Evolutionary conservation across 2,329 filamentous ascomycete species (phyloP), one percentile per base, ranked within the genome.

Genomic region (Dendryphion nanum): DNA sequence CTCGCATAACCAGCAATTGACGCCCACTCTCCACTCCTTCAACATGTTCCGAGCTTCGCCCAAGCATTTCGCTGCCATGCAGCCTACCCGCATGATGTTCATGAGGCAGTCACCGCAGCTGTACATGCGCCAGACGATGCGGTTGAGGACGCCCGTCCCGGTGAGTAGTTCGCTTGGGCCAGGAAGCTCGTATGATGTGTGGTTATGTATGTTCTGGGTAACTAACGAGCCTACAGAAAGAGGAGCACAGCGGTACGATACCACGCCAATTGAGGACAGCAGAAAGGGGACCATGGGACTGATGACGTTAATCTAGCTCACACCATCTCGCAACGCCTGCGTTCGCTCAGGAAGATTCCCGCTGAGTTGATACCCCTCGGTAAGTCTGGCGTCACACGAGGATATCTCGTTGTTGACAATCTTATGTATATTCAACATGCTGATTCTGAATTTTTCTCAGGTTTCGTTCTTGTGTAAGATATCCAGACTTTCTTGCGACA

Each of bases 341-440:
- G 90, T 68, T 85, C 82, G 67, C 78, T 96, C 64, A 90, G 86
- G 79, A 83, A 83, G 73, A 85, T 97, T 64, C 93, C 93, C 55
- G 82, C 89, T 56, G 93, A 98, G 79, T 79, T 98, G 79, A 82
- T 90, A 57, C 93, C 93, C 63, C 85, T 98, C 59, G 90, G 90
- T 95, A 83, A 69, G 81, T 74, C 18, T 32, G 8, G 40, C 33
- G 12, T 38, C 29, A 15, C 23, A 35, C 6, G 18, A 8, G 4
- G 12, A 38, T 16, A n/a, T 34, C 23, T 5, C 16, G n/a, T n/a
- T n/a, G n/a, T n/a, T n/a, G n/a, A n/a, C n/a, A n/a, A n/a, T n/a
- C n/a, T n/a, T n/a, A n/a, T n/a, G n/a, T n/a, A n/a, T n/a, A n/a
- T n/a, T n/a, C n/a, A n/a, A n/a, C n/a, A n/a, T n/a, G n/a, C n/a